phyloP scores from a whole-genome alignment of 805 yeast genomes.

The Suhomyces kilbournensis region DNA sequence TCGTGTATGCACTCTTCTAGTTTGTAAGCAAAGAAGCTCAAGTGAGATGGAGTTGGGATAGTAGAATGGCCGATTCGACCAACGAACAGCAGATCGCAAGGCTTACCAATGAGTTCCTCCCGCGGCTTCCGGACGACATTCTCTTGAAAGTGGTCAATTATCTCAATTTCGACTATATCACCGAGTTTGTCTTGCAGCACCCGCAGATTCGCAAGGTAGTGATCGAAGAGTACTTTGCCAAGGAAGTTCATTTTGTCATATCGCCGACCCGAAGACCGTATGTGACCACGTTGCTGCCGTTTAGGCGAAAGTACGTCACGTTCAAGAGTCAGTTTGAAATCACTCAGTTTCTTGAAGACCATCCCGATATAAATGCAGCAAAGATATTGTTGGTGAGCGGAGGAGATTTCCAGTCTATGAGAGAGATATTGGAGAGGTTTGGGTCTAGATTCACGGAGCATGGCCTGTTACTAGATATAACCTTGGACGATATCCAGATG shows the following conservation, averaged over 20 bases:
- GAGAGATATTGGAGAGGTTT: constrained; percentile 20
- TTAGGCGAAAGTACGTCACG: constrained; percentile 7
- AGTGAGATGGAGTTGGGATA: neutral
- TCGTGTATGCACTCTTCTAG: neutral
- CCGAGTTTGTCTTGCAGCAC: constrained; percentile 22
- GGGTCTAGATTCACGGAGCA: constrained; percentile 12
- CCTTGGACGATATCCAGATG: constrained; percentile 26
- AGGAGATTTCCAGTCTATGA: constrained; percentile 28
- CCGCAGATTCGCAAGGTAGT: constrained; percentile 19
- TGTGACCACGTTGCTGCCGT: constrained; percentile 4
- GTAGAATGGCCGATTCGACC: neutral
- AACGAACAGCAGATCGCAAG: constrained; percentile 1
- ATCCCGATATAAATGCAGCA: constrained; percentile 27
- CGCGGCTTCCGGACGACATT: constrained; percentile 21
- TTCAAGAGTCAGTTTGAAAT: constrained; percentile 28
- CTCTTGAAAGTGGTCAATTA: constrained; percentile 15
- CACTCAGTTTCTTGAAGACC: constrained; percentile 27
- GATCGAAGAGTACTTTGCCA: constrained; percentile 23
- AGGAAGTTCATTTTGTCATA: constrained; percentile 32
- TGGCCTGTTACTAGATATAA: constrained; percentile 21
- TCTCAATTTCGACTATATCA: constrained; percentile 19
- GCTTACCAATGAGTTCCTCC: constrained; percentile 11
- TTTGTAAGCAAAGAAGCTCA: neutral
- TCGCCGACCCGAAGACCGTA: constrained; percentile 28
- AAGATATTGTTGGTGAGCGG: constrained; percentile 27